A percentile compares a stretch with the other conserved stretches of the same genome.
phyloP scores from a whole-genome alignment of 495 filamentous ascomycete species.

The Penicillium steckii region DNA sequence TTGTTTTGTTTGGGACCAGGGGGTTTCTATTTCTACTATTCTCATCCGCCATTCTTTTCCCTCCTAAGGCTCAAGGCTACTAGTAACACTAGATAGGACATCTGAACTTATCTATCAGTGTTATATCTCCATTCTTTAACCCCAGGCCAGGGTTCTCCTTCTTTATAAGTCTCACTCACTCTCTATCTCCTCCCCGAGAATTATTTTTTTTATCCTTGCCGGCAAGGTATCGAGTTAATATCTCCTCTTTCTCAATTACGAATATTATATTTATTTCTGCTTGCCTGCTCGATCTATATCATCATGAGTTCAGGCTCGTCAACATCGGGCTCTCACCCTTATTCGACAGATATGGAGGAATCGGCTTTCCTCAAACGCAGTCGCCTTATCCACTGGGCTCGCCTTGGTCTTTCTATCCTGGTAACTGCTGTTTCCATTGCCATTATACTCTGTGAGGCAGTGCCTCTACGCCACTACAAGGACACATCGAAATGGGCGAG shows the following conservation, averaged over 20 bases:
- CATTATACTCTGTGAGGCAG: constrained; percentile 41
- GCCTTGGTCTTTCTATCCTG: constrained; percentile 36
- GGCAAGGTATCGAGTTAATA: constrained; percentile 19
- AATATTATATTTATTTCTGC: neutral
- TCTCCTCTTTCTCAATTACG: neutral
- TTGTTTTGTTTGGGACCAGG: constrained; percentile 8
- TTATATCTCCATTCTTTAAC: no score
- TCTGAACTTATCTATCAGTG: constrained; percentile 12
- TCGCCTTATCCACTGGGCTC: constrained; percentile 35
- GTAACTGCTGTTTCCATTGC: constrained; percentile 35
- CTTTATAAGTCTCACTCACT: constrained; percentile 6
- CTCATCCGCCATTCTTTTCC: constrained; percentile 14
- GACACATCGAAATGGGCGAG: constrained; percentile 33
- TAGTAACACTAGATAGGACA: neutral
- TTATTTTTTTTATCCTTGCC: constrained; percentile 14
- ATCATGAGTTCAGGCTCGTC: constrained; percentile 30
- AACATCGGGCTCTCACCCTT: constrained; percentile 27
- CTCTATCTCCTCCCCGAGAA: no score
- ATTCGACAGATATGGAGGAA: constrained; percentile 37
- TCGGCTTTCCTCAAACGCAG: constrained; percentile 37
- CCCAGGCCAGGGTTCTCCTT: constrained; percentile 6
- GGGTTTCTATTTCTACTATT: constrained; percentile 7
- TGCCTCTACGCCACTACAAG: constrained; percentile 41
- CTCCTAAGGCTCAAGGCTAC: no score
- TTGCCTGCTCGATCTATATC: neutral